Base-by-base conservation (phyloP, 2,329 filamentous ascomycete species). In the Coniosporium tulheliwenetii region DNA sequence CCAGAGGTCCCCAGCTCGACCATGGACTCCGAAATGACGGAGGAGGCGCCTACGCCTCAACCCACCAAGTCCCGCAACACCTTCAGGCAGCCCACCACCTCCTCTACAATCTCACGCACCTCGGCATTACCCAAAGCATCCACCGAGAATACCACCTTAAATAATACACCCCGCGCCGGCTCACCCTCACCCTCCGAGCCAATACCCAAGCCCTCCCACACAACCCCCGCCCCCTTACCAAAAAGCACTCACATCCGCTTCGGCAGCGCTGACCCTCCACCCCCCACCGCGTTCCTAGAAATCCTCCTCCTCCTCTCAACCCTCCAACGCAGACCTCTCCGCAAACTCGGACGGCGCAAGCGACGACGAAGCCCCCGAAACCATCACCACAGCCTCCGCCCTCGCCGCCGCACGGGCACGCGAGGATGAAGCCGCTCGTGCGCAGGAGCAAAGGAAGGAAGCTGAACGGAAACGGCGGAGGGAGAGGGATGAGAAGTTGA, bases 221-320 rank as follows among this genome's bases (percentile, higher is more conserved):
- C 32, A 13, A 4, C 32, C 32, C 10, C 32, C 32, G 13, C 32
- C 32, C 32, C 32, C 19, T 3, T 26, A 10, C 32, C 38, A n/a
- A 49, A 48, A 47, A 51, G 39, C 37, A 54, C 48, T 30, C 60
- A 63, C 41, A 51, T 63, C 33, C 55, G 61, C 39, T 65, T 65
- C 41, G 61, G 49, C 30, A 64, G 59, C 43, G 61, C 64, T 44
- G 62, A 65, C 15, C 59, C 59, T 19, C 36, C 19, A 5, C 36
- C 15, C 13, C 13, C 10, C 36, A 7, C 36, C 19, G 19, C 36
- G 5, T 10, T 9, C 13, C 19, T 13, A 26, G 36, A 37, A 14
- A 26, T 15, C 10, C 13, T n/a, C 36, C 19, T 37, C 19, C 10
- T 15, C 36, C 13, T 10, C 36, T 5, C 12, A 12, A 5, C 10